Evolutionary conservation across 345 rosid species (phyloP), one percentile per base, ranked within the genome.

Genomic region (Citrus maxima): DNA sequence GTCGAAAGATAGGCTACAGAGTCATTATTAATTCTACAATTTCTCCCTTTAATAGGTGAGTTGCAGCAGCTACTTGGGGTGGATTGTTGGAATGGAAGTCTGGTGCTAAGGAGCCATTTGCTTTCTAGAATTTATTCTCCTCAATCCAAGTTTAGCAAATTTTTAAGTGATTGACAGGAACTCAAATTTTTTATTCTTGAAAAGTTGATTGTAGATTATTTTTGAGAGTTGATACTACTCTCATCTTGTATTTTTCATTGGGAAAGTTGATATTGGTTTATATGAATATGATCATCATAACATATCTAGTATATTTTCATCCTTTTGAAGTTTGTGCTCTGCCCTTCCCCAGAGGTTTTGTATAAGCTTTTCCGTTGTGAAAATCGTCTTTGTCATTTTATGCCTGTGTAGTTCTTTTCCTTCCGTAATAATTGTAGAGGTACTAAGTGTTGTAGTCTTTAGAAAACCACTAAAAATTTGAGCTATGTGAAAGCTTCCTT

Each of bases 31-130:
- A 87, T 80, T 76, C 79, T 80, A 60, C 82, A 74, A 81, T 84
- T 81, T 88, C 82, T 88, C 87, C 82, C 85, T 86, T 70, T 80
- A 83, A 81, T 90, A 90, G 98, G 90, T 87, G 82, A 87, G 79
- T 82, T 30, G 67, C 65, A 71, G 81, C 79, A 25, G 89, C 89
- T 86, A 81, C 88, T 78, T 81, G 70, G 77, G 80, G 84, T 79
- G 90, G 81, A 84, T 82, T 86, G 62, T 79, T 81, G 82, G 83
- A 84, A 85, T 81, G 81, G 78, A 73, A 59, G 71, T 81, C 74
- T 84, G 84, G 79, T 72, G 81, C 82, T 46, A 30, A 76, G 78
- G 82, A 77, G 78, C 69, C 78, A 72, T 54, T 83, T 73, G 67
- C 82, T 80, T 78, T 78, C 83, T 78, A 80, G 80, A 84, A 74